Evolutionary conservation across 106 monocot species (phyloP).

Genomic region (Phalaenopsis aphrodite): DNA sequence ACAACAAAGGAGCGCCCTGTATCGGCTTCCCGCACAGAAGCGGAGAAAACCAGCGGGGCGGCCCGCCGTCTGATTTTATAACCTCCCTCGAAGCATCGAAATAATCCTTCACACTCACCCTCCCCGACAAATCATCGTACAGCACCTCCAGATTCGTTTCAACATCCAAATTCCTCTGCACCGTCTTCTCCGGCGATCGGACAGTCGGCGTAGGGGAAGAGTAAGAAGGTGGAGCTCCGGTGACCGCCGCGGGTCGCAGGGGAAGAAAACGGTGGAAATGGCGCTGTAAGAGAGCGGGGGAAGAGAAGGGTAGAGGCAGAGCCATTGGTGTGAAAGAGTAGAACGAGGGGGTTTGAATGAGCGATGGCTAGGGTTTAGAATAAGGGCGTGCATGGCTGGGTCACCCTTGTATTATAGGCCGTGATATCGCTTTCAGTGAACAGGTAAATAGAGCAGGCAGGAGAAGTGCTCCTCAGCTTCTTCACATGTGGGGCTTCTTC

Average conservation of each 20-base stretch:
- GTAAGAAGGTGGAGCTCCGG: background rate
- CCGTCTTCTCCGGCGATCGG: background rate
- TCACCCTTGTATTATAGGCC: background rate
- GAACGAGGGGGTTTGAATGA: background rate
- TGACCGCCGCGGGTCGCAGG: constrained; percentile 2
- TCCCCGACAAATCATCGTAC: constrained; percentile 43
- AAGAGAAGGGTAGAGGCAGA: background rate
- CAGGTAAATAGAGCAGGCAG: background rate
- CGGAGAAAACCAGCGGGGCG: constrained; percentile 58
- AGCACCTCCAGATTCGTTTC: constrained; percentile 15
- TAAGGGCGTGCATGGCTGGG: background rate
- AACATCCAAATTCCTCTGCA: background rate
- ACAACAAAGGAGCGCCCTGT: constrained; percentile 31
- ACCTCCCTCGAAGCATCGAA: constrained; percentile 27
- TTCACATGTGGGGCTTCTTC: background rate
- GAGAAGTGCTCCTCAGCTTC: no score
- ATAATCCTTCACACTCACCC: constrained; percentile 37
- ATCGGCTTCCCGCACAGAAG: constrained; percentile 39
- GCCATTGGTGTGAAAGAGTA: constrained; percentile 1
- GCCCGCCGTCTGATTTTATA: constrained; percentile 33
- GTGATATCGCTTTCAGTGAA: background rate
- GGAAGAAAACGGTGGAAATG: no score
- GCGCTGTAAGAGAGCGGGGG: background rate
- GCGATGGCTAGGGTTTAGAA: background rate
- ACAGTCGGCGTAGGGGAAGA: background rate